phyloP scores from a whole-genome alignment of 2,329 filamentous ascomycete species.

The Didymellaceae sp. region DNA sequence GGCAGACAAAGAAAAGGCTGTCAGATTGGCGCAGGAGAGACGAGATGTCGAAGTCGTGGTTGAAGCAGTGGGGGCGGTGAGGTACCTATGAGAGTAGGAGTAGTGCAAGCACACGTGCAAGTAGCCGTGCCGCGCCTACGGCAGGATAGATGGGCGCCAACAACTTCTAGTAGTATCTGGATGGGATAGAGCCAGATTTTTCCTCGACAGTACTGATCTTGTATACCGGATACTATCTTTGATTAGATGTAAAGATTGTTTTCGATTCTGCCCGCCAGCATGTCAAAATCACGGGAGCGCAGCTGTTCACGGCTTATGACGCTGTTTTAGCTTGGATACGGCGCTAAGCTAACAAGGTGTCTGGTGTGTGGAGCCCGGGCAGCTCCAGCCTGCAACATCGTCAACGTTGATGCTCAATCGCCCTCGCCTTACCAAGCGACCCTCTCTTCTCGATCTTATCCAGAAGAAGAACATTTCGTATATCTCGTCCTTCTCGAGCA shows the following conservation, averaged over 20 bases:
- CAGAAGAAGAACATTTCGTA: slow-evolving; percentile 57
- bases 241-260: too few relatives aligned
- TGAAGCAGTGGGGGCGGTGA: not conserved
- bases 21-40: not conserved
- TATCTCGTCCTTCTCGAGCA: slow-evolving; percentile 48
- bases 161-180: too few relatives aligned
- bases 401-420: slow-evolving; percentile 59
- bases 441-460: slow-evolving; percentile 69
- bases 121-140: not conserved
- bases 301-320: slow-evolving; percentile 16
- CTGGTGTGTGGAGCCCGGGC: slow-evolving; percentile 18
- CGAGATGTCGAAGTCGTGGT: slow-evolving; percentile 7
- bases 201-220: too few relatives aligned
- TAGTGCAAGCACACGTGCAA: not conserved
- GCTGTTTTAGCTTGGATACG: slow-evolving; percentile 12
- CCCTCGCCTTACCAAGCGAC: slow-evolving; percentile 64
- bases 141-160: too few relatives aligned
- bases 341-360: slow-evolving; percentile 9
- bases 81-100: not conserved
- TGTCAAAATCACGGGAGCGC: too few relatives aligned
- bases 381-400: slow-evolving; percentile 30
- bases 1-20: slow-evolving; percentile 17
- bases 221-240: too few relatives aligned
- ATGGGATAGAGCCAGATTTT: too few relatives aligned
- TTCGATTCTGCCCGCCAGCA: not conserved